These are phyloP conservation scores for Ophiostoma sp. DNA, from an alignment of 2,329 filamentous ascomycete species.

Conservation along the genomic window DNA sequence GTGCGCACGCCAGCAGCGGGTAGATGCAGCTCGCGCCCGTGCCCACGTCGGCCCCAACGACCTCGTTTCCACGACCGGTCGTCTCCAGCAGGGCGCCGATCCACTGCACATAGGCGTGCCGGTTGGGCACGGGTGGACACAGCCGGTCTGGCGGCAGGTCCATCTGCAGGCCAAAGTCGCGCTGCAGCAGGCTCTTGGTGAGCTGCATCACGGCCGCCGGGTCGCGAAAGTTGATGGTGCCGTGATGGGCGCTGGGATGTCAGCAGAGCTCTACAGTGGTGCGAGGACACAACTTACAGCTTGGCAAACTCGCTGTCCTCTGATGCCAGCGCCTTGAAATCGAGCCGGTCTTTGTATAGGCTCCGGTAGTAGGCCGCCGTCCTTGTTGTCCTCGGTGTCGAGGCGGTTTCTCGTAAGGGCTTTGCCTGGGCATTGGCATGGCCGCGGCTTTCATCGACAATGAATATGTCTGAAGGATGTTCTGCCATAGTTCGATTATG, in stretches of 20 bases:
- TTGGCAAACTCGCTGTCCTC: conserved; percentile 44
- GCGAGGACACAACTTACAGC: not conserved
- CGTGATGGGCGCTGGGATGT: conserved; percentile 35
- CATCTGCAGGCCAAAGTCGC: conserved; percentile 68
- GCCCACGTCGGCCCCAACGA: conserved; percentile 76
- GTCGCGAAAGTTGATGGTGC: conserved; percentile 73
- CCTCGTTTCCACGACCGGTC: conserved; percentile 46
- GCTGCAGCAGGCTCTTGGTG: conserved; percentile 69
- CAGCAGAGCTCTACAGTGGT: not conserved
- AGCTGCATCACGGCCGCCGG: conserved; percentile 72
- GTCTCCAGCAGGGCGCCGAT: conserved; percentile 70
- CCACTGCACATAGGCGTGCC: conserved; percentile 89
- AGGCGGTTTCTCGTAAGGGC: not conserved
- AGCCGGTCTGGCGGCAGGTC: conserved; percentile 71
- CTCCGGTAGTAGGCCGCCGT: conserved; percentile 32
- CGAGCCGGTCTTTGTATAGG: conserved; percentile 40
- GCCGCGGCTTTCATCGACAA: not conserved
- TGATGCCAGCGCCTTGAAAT: conserved; percentile 42
- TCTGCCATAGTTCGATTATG: not conserved
- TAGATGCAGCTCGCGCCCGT: conserved; percentile 92
- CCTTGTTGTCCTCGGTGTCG: not conserved
- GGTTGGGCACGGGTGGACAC: conserved; percentile 74
- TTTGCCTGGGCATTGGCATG: not conserved
- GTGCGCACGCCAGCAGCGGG: conserved; percentile 68
- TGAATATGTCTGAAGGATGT: not conserved